Evolutionary conservation across 179 eudicot genomes (phyloP).

Genomic region (Gypsophila paniculata): DNA sequence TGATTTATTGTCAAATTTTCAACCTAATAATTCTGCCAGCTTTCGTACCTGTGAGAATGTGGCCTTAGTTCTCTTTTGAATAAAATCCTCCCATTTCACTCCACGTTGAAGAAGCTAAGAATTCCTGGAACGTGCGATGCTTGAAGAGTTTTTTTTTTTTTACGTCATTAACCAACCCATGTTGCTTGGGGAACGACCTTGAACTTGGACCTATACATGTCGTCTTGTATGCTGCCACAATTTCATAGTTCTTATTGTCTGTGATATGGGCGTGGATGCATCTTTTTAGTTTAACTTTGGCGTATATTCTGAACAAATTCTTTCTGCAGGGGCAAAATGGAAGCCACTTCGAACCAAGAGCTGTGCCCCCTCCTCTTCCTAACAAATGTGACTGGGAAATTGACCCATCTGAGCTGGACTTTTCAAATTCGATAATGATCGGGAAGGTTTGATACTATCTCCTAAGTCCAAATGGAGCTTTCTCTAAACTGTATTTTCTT

Average conservation of each 20-base stretch:
- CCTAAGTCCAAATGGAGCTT: constrained; percentile 34
- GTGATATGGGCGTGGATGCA: constrained; percentile 6
- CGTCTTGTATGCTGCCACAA: background rate
- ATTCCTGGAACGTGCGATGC: background rate
- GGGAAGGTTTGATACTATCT: constrained; percentile 73
- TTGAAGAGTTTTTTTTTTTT: background rate
- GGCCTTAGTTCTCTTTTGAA: background rate
- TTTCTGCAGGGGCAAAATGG: constrained; percentile 91
- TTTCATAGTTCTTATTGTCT: background rate
- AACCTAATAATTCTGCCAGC: no score
- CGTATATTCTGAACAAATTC: constrained; percentile 8
- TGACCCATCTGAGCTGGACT: constrained; percentile 91
- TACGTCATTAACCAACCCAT: background rate
- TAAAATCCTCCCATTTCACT: background rate
- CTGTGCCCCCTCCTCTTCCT: constrained; percentile 88
- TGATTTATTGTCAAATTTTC: background rate
- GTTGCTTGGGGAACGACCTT: background rate
- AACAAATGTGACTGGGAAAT: constrained; percentile 99
- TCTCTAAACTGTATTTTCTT: background rate
- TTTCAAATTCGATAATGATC: constrained; percentile 59
- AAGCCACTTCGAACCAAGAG: constrained; percentile 94
- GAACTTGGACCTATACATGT: background rate
- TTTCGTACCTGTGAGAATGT: background rate
- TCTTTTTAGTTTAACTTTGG: background rate
- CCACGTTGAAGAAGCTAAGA: background rate